Conservation (phyloP, 768 basidiomycete genomes). For the Nidularia sp. region DNA sequence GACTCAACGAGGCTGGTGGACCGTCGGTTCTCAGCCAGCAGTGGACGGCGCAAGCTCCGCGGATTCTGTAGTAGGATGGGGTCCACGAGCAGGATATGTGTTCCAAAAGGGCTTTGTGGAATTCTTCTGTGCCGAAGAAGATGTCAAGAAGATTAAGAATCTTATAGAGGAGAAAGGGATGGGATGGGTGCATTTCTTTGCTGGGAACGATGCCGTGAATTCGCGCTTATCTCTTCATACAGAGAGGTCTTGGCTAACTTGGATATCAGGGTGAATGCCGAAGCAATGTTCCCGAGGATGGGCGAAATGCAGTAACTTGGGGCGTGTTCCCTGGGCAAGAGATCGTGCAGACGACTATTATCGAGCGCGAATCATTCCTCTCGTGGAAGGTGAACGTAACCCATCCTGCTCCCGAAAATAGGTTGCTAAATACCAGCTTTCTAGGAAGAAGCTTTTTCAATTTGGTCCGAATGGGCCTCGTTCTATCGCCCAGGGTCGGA, state of each 20-base stretch:
- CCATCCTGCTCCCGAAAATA: neutral
- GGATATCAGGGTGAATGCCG: constrained; percentile 62
- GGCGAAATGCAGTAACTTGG: constrained; percentile 96
- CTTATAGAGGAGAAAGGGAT: constrained; percentile 49
- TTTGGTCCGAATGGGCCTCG: constrained; percentile 93
- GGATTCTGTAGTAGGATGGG: constrained; percentile 87
- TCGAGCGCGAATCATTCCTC: constrained; percentile 90
- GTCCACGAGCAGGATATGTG: constrained; percentile 87
- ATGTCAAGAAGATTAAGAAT: constrained; percentile 57
- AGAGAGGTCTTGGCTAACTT: neutral
- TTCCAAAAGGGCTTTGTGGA: constrained; percentile 98
- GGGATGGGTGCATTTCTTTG: constrained; percentile 82
- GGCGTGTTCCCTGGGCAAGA: constrained; percentile 97
- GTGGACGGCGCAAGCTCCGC: constrained; percentile 75
- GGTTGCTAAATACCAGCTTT: constrained; percentile 22
- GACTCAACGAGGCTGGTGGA: constrained; percentile 87
- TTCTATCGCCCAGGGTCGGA: constrained; percentile 76
- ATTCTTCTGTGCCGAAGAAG: constrained; percentile 74
- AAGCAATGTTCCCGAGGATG: constrained; percentile 76
- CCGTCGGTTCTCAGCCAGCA: constrained; percentile 93
- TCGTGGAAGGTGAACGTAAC: constrained; percentile 81
- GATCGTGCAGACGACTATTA: constrained; percentile 93
- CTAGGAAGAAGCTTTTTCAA: constrained; percentile 89
- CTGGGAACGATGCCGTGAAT: constrained; percentile 71
- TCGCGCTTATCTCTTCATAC: constrained; percentile 3